Evolutionary conservation across 805 yeast species (phyloP).

Genomic region (Saccharomycopsis lassenensis): DNA sequence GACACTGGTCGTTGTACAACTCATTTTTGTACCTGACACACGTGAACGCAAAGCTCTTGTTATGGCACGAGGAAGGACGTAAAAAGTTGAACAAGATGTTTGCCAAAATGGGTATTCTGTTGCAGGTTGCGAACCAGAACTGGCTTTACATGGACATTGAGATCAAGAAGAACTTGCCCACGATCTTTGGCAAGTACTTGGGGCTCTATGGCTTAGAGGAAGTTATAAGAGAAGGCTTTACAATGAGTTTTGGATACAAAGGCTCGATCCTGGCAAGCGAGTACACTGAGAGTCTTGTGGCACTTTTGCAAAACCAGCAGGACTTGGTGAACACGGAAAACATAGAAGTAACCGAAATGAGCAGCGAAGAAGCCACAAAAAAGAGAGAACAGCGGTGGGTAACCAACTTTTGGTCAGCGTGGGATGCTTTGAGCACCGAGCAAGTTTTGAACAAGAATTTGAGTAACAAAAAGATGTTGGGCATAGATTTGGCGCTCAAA

Average conservation of each 20-base stretch:
- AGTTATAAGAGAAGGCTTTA: constrained; percentile 74
- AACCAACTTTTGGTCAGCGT: constrained; percentile 56
- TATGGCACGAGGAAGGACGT: constrained; percentile 90
- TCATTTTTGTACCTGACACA: constrained; percentile 85
- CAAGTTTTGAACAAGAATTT: neutral
- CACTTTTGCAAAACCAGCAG: constrained; percentile 64
- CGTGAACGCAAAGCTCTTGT: constrained; percentile 72
- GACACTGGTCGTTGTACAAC: constrained; percentile 91
- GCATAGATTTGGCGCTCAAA: constrained; percentile 41
- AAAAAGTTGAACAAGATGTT: constrained; percentile 80
- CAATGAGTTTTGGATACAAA: constrained; percentile 75
- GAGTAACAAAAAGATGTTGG: constrained; percentile 21
- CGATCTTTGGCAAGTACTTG: constrained; percentile 58
- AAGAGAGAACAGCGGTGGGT: constrained; percentile 58
- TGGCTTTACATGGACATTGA: constrained; percentile 86
- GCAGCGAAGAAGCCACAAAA: constrained; percentile 24
- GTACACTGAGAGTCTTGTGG: constrained; percentile 80
- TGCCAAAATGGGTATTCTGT: constrained; percentile 92
- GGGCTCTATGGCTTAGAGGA: constrained; percentile 75
- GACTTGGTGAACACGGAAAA: constrained; percentile 18
- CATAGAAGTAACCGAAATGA: constrained; percentile 17
- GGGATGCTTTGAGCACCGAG: constrained; percentile 42
- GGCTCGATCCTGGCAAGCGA: constrained; percentile 89
- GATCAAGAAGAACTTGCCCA: constrained; percentile 61
- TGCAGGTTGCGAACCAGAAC: constrained; percentile 78